Percentiles rank a stretch among this genome's conserved stretches.
Evolutionary conservation across 1,139 yeast species (phyloP).

Genomic region (Pichia sp.): DNA sequence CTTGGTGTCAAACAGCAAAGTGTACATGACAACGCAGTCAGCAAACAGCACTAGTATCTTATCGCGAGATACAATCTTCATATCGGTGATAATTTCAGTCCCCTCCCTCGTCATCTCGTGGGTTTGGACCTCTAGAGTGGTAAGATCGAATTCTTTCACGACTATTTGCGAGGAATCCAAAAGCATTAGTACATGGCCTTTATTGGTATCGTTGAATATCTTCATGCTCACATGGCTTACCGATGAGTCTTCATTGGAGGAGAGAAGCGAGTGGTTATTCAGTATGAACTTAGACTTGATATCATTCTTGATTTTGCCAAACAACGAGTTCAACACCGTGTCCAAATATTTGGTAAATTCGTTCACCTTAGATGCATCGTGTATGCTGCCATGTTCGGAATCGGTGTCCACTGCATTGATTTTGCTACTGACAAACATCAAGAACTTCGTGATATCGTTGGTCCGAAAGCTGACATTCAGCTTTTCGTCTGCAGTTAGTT

Average conservation of each 20-base stretch:
- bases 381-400: background rate
- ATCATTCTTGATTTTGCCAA: constrained; percentile 22
- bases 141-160: background rate
- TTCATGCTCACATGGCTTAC: background rate
- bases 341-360: constrained; percentile 18
- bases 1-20: background rate
- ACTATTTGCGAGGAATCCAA: background rate
- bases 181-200: background rate
- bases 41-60: constrained; percentile 1
- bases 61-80: constrained; percentile 14
- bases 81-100: constrained; percentile 3
- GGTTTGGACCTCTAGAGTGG: background rate
- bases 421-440: constrained; percentile 21
- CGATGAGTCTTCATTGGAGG: background rate
- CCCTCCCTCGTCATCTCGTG: background rate
- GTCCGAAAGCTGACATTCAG: constrained; percentile 20
- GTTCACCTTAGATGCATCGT: constrained; percentile 11
- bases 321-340: constrained; percentile 17
- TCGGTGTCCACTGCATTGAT: constrained; percentile 7
- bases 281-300: constrained; percentile 24
- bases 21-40: constrained; percentile 3
- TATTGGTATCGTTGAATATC: background rate
- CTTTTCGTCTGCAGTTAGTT: constrained; percentile 31
- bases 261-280: constrained; percentile 8
- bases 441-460: constrained; percentile 26